Conservation (phyloP, 805 yeast species). For the Wickerhamomyces bisporus region DNA sequence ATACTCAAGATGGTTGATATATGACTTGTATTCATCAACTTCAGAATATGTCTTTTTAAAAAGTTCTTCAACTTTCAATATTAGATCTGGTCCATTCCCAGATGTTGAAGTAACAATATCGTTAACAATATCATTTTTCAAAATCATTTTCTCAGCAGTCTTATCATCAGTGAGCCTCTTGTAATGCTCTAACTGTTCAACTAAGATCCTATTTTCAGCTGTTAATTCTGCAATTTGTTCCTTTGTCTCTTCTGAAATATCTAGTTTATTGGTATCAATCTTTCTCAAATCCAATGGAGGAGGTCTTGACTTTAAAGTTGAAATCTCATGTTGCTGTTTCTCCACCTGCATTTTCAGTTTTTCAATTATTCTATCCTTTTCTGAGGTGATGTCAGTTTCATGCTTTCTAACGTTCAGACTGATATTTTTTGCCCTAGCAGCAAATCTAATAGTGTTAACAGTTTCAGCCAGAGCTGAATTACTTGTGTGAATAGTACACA, state of each 20-base stretch:
- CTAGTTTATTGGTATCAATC: slow-evolving; percentile 1
- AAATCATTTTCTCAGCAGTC: slow-evolving; percentile 46
- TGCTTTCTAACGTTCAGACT: slow-evolving; percentile 59
- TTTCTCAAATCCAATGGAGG: slow-evolving; percentile 6
- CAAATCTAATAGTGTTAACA: slow-evolving; percentile 81
- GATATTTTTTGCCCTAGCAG: slow-evolving; percentile 88
- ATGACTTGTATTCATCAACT: slow-evolving; percentile 54
- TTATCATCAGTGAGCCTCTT: slow-evolving; percentile 60
- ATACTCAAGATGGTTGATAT: slow-evolving; percentile 54
- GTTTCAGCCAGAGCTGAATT: slow-evolving; percentile 67
- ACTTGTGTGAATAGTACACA: slow-evolving; percentile 81
- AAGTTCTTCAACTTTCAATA: slow-evolving; percentile 41
- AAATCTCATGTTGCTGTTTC: slow-evolving; percentile 50
- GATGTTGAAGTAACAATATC: slow-evolving; percentile 39
- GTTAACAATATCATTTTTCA: slow-evolving; percentile 55
- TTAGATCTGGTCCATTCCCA: slow-evolving; percentile 34
- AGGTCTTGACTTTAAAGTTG: slow-evolving; percentile 24
- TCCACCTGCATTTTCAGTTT: slow-evolving; percentile 57
- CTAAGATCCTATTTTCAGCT: slow-evolving; percentile 60
- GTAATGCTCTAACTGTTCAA: slow-evolving; percentile 65
- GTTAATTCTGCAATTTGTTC: slow-evolving; percentile 39
- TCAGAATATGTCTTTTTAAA: slow-evolving; percentile 43
- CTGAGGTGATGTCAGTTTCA: slow-evolving; percentile 32
- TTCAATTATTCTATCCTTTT: slow-evolving; percentile 48
- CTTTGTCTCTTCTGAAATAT: slow-evolving; percentile 11